Evolutionary conservation across 441 rosid species (phyloP).

Genomic region (Raphanus hybrid): DNA sequence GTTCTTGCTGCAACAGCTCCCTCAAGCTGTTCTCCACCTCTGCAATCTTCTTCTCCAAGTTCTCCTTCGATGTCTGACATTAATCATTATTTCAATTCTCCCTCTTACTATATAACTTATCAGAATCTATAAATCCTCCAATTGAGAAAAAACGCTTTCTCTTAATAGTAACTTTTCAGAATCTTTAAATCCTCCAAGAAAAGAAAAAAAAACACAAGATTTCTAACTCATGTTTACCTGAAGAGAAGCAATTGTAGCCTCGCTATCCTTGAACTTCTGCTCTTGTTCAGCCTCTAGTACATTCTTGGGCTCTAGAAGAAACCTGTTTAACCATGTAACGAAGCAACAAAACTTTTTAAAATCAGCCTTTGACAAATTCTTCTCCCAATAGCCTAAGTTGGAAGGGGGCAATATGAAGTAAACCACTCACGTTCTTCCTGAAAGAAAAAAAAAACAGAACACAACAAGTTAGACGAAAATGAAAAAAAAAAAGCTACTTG

Average conservation of each 20-base stretch:
- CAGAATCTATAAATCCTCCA: neutral
- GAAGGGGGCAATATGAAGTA: neutral
- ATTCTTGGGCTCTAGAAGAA: conserved; percentile 78
- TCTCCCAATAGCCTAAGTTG: neutral
- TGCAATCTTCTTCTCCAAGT: conserved; percentile 73
- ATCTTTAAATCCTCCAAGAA: neutral
- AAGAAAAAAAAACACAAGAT: neutral
- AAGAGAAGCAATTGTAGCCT: conserved; percentile 73
- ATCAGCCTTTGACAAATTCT: conserved; percentile 26
- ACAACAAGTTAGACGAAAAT: conserved; percentile 12
- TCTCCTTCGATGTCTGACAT: conserved; percentile 77
- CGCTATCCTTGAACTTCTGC: conserved; percentile 84
- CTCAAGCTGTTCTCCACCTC: conserved; percentile 85
- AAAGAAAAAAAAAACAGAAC: conserved; percentile 38
- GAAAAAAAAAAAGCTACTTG: neutral
- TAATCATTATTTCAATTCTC: neutral
- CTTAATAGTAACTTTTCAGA: too few relatives aligned
- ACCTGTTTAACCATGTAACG: neutral
- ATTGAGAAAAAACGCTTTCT: too few relatives aligned
- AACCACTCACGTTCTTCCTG: conserved; percentile 94
- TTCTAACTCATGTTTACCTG: conserved; percentile 49
- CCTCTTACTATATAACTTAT: neutral
- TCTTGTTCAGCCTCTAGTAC: conserved; percentile 75
- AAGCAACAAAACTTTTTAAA: conserved; percentile 23
- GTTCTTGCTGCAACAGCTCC: conserved; percentile 94